Evolutionary conservation across 306 rosid species (phyloP), one percentile per base, ranked within the genome.

Genomic region (Urtica urens): DNA sequence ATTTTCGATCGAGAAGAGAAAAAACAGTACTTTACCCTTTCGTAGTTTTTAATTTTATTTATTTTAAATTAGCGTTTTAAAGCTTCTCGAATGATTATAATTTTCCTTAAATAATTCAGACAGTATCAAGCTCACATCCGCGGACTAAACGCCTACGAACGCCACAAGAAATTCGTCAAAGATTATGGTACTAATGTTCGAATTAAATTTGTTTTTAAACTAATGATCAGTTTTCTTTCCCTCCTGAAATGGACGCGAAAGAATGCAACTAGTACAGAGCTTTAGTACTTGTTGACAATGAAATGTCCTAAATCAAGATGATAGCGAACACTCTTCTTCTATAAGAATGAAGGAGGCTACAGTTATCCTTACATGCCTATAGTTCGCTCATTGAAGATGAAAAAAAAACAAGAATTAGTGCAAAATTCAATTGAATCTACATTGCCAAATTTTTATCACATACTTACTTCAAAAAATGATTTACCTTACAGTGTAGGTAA

Each of bases 261-360:
- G 79, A 67, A 55, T 35, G 52, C 10, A n/a, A 67, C n/a, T n/a
- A 69, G 66, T 76, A 47, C 52, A 21, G 78, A 83, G 88, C 38
- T 43, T 24, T 62, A 59, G 61, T 66, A 76, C 78, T 76, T 83
- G 79, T 59, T 67, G 66, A 44, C 12, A 64, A 79, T 67, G 14
- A 11, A 28, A 31, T 71, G 93, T 80, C 96, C 94, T 52, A 87
- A 40, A 87, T 68, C 30, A 63, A 73, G 39, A 15, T 39, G 92
- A 66, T 68, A 94, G 70, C 69, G 96, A 87, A 83, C 94, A 87
- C 66, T 83, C 81, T 72, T 67, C 79, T 72, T 71, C 81, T 58
- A 68, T 54, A 66, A 83, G 86, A 50, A 65, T 79, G 82, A 64
- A 68, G 55, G 73, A 59, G 71, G 83, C 83, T 77, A 77, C 83